A percentile compares a stretch with the other conserved stretches of the same genome.
Conservation (phyloP, 306 rosid genomes). For the Medicago lupulina region DNA sequence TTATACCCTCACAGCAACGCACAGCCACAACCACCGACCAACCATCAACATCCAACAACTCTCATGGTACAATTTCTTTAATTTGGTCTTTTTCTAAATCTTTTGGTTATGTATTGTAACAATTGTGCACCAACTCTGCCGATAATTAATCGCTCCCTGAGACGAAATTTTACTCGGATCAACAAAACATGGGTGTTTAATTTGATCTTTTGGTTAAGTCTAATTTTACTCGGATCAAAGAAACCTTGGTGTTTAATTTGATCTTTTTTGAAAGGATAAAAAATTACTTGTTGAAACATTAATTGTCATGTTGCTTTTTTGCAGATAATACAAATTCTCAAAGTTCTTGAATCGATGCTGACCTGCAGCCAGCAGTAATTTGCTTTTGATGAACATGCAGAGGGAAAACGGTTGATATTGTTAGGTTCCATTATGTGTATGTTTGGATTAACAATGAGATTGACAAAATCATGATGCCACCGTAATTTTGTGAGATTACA, state of each 20-base stretch:
- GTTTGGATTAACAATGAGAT: too few species aligned
- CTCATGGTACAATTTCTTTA: constrained; percentile 29
- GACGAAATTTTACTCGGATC: too few species aligned
- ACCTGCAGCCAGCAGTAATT: constrained; percentile 24
- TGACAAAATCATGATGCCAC: too few species aligned
- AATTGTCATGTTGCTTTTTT: constrained; percentile 27
- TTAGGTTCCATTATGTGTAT: not conserved
- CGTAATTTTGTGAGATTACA: too few species aligned
- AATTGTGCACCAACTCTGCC: too few species aligned
- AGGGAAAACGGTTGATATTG: constrained; percentile 13
- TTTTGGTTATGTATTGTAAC: not conserved
- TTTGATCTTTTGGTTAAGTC: not conserved
- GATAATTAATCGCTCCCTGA: too few species aligned
- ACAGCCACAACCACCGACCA: not conserved
- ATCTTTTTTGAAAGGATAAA: not conserved
- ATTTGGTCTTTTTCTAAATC: constrained; percentile 16
- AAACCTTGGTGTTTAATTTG: too few species aligned
- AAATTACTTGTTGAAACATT: not conserved
- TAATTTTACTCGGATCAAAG: too few species aligned
- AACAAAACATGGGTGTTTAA: too few species aligned
- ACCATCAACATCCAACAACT: constrained; percentile 34
- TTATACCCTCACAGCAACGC: constrained; percentile 8
- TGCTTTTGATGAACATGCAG: constrained; percentile 35
- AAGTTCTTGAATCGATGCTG: constrained; percentile 40
- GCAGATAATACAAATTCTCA: constrained; percentile 50